Evolutionary conservation across 345 rosid genomes (phyloP), one percentile per base, ranked within the genome.

Genomic region (Sisymbrium irio): DNA sequence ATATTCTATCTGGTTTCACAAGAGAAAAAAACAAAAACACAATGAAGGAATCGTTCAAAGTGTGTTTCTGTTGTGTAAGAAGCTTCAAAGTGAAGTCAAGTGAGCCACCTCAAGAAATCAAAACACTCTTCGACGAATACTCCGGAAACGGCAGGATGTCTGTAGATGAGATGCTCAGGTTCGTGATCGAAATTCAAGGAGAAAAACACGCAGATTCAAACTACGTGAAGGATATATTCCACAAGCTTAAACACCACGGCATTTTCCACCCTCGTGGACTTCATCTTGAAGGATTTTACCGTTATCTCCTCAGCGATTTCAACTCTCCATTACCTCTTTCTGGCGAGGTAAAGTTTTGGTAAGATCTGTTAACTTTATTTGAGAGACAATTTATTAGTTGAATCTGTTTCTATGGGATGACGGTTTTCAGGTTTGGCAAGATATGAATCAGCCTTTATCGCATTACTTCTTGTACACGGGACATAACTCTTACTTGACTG

Each of bases 401-500:
- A 8, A 12, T n/a, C 1, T 54, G 39, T 44, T 57, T 17, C 10
- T 63, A 3, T 30, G 27, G 33, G 42, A 2, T 28, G 62, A 45
- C 57, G 51, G 56, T 36, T 19, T 70, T 63, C 36, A 90, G 96
- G 96, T 89, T 65, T 85, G 82, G 73, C 91, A 85, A 14, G 86
- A 85, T 76, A 90, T 89, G 96, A 68, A 58, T 33, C 84, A 84
- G 32, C 90, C 96, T 18, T 63, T 91, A 66, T 79, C 97, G 4
- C 98, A 93, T 82, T 90, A 89, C 76, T 89, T 72, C 77, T 19
- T 93, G 69, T 90, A 65, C 84, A 89, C 98, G 15, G 95, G 98
- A 66, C 97, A 93, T 72, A 93, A 93, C 82, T 87, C 98, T 22
- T 90, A 87, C 83, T 80, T 90, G 66, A 93, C 96, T 13, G 94